phyloP scores from a whole-genome alignment of 2,329 filamentous ascomycete genomes.

The Ceratocystis huliohia region DNA sequence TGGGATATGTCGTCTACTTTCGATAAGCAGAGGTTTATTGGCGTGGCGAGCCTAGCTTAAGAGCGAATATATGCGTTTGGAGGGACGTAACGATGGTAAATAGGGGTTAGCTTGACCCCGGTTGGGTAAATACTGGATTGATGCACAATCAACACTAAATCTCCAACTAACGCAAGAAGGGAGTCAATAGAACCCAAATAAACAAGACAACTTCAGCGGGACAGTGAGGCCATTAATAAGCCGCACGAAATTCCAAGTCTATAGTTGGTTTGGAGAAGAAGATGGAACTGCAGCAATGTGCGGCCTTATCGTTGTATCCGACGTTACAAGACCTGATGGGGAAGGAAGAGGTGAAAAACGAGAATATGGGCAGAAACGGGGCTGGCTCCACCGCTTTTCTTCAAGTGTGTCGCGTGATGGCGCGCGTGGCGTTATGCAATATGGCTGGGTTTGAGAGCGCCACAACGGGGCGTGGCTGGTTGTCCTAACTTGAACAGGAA shows the following conservation, averaged over 20 bases:
- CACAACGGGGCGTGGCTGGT: background rate
- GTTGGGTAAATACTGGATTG: constrained; percentile 15
- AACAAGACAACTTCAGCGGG: background rate
- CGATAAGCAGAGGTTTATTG: constrained; percentile 9
- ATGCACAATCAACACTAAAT: constrained; percentile 9
- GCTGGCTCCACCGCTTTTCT: background rate
- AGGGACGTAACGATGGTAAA: background rate
- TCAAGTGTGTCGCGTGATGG: background rate
- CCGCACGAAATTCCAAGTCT: background rate
- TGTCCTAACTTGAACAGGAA: background rate
- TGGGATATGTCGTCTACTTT: constrained; percentile 9
- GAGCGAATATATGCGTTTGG: constrained; percentile 12
- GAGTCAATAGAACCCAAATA: background rate
- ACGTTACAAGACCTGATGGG: background rate
- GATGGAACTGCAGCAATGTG: background rate
- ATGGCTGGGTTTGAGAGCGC: background rate
- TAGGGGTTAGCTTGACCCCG: constrained; percentile 11
- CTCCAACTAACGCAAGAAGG: background rate
- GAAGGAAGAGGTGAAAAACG: constrained; percentile 12
- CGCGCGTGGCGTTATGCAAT: constrained; percentile 7
- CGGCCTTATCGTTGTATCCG: constrained; percentile 13
- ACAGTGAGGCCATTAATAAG: background rate
- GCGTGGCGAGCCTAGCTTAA: background rate
- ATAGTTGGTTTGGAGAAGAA: background rate
- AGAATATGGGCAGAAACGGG: constrained; percentile 11